Evolutionary conservation across 2,329 filamentous ascomycete genomes (phyloP).

Genomic region (Botrytis squamosa): DNA sequence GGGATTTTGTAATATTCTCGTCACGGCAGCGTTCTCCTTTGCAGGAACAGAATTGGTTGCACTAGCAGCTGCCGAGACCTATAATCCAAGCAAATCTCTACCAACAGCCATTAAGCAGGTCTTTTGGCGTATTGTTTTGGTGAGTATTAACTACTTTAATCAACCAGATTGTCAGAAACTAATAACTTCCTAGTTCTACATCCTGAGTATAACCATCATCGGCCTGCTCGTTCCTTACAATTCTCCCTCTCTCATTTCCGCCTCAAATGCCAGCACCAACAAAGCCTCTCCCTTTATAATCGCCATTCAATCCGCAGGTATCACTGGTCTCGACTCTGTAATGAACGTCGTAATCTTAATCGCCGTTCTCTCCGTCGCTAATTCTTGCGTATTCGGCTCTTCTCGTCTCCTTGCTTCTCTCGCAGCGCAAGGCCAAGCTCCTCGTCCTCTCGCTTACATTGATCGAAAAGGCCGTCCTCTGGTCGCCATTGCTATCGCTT

Average conservation of each 20-base stretch:
- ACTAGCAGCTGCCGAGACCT: constrained; percentile 74
- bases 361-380: constrained; percentile 86
- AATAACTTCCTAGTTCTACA: constrained; percentile 63
- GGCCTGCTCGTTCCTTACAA: constrained; percentile 78
- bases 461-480: constrained; percentile 80
- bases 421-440: constrained; percentile 83
- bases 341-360: constrained; percentile 95
- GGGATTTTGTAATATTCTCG: constrained; percentile 73
- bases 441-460: constrained; percentile 73
- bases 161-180: constrained; percentile 38
- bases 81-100: constrained; percentile 76
- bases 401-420: constrained; percentile 86
- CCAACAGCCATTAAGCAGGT: constrained; percentile 90
- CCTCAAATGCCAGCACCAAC: constrained; percentile 57
- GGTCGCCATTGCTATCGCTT: constrained; percentile 66
- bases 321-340: constrained; percentile 75
- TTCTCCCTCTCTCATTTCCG: constrained; percentile 60
- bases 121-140: constrained; percentile 87
- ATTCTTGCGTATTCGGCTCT: constrained; percentile 87
- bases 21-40: constrained; percentile 74
- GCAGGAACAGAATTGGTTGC: constrained; percentile 76
- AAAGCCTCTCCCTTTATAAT: constrained; percentile 91
- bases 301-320: constrained; percentile 81
- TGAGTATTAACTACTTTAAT: constrained; percentile 56
- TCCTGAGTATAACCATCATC: constrained; percentile 77